Percentiles rank a stretch among this genome's conserved stretches.
These are phyloP conservation scores for Grammothele lineata DNA, from an alignment of 768 basidiomycete genomes.

Conservation along the genomic window DNA sequence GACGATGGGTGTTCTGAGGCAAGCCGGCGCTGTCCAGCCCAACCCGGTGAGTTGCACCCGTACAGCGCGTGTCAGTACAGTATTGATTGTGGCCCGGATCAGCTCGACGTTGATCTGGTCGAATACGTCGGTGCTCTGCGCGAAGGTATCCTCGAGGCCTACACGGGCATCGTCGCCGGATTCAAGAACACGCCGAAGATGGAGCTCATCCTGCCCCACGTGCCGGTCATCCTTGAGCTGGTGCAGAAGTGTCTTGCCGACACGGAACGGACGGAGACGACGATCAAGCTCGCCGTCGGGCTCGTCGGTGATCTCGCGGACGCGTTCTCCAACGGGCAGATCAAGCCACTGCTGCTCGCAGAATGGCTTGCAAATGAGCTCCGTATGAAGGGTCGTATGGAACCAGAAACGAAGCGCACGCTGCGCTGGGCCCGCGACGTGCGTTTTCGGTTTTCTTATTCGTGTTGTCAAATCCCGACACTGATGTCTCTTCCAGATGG, in stretches of 20 bases:
- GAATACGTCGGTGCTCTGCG: conserved; percentile 89
- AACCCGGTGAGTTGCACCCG: conserved; percentile 84
- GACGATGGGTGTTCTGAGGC: conserved; percentile 85
- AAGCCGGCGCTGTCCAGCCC: conserved; percentile 85
- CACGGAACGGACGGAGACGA: conserved; percentile 79
- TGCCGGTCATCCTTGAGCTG: conserved; percentile 73
- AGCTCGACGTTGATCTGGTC: conserved; percentile 85
- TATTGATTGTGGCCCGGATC: too few relatives aligned
- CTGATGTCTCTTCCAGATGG: conserved; percentile 46
- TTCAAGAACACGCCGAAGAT: conserved; percentile 86
- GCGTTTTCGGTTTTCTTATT: conserved; percentile 17
- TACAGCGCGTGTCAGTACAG: too few relatives aligned
- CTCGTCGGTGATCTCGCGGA: conserved; percentile 93
- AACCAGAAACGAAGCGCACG: conserved; percentile 79
- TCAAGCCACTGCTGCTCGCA: conserved; percentile 73
- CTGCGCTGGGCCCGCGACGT: conserved; percentile 95
- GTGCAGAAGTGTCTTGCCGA: conserved; percentile 71
- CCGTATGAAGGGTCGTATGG: conserved; percentile 69
- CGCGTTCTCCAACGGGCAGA: conserved; percentile 73
- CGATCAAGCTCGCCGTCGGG: conserved; percentile 74
- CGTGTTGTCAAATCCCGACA: background rate
- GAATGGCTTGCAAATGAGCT: conserved; percentile 78
- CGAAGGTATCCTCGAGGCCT: conserved; percentile 95
- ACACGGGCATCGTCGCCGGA: conserved; percentile 90
- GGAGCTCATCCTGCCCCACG: conserved; percentile 61